Base-by-base conservation (phyloP, 2,329 filamentous ascomycete species). In the Fusarium papillatum region DNA sequence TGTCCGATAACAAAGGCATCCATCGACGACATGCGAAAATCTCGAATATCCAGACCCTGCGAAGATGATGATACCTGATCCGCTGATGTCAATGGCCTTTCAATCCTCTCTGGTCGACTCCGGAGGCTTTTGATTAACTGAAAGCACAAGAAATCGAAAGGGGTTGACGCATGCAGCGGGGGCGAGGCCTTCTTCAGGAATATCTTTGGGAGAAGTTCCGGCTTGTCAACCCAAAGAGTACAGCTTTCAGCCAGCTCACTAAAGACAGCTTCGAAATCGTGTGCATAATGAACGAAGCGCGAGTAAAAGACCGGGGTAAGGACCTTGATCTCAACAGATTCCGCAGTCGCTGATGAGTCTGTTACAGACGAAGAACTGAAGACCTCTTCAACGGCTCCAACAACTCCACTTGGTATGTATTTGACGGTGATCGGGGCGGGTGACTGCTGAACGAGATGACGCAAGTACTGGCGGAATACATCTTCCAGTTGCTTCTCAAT, bases 301-400 rank as follows among this genome's bases (percentile, higher is more conserved):
- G 89, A 87, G 83, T 95, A 95, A 79, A 95, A 95, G 0, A 84
- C 86, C 1, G 93, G 93, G 0, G 91, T 93, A 24, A 93, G 81
- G 7, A 94, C 84, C 65, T 88, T 88, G 60, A 94, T 83, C 53
- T 90, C 88, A 8, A 93, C 26, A 1, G 87, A 81, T 26, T 87
- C 83, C 4, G 71, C 70, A 4, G 65, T 46, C 4, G 71, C 63
- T 16, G 60, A 65, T 0, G 76, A 65, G 3, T 77, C 64, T 14
- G 70, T 65, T 17, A 81, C 80, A 4, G 75, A 63, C 7, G 78
- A 69, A 7, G 86, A 88, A 24, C 74, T 76, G 73, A 88, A 85
- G 31, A 83, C 76, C 74, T 87, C 85, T 17, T 84, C 79, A 5
- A 80, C 69, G 16, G 81, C 77, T 43, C 85, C 79, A 26, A 82